Evolutionary conservation across 2,329 filamentous ascomycete genomes (phyloP).

Genomic region (Fusarium sp.): DNA sequence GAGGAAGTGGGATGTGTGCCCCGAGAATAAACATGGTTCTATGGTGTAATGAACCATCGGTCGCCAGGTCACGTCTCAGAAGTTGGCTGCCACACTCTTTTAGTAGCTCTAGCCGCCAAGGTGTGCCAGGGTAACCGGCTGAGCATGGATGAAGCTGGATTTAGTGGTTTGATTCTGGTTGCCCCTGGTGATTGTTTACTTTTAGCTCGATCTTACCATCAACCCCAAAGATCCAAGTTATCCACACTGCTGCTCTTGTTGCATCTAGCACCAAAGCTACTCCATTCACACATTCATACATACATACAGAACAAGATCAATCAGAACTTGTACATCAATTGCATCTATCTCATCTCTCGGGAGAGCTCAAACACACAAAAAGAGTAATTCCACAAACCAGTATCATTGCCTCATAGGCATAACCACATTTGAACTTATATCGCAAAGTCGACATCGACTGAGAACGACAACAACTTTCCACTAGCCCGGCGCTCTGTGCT

Average conservation of each 20-base stretch:
- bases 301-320: constrained; percentile 16
- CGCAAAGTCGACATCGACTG: constrained; percentile 58
- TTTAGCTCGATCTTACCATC: constrained; percentile 18
- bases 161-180: constrained; percentile 9
- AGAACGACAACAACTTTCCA: constrained; percentile 54
- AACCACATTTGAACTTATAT: constrained; percentile 23
- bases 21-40: constrained; percentile 4
- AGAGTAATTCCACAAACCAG: constrained; percentile 30
- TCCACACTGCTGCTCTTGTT: constrained; percentile 33
- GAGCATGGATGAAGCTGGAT: constrained; percentile 18
- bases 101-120: constrained; percentile 17
- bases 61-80: constrained; percentile 35
- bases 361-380: constrained; percentile 18
- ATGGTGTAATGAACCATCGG: constrained; percentile 7
- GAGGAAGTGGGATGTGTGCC: neutral
- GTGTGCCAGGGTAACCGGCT: constrained; percentile 14
- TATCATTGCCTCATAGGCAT: constrained; percentile 46
- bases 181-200: constrained; percentile 28
- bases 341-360: constrained; percentile 15
- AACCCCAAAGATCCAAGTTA: constrained; percentile 31
- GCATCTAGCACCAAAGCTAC: constrained; percentile 33
- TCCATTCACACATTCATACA: constrained; percentile 17
- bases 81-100: constrained; percentile 5
- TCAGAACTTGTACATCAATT: constrained; percentile 17
- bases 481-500: constrained; percentile 81